Evolutionary conservation across 306 rosid genomes (phyloP).

Genomic region (Vigna hirtella): DNA sequence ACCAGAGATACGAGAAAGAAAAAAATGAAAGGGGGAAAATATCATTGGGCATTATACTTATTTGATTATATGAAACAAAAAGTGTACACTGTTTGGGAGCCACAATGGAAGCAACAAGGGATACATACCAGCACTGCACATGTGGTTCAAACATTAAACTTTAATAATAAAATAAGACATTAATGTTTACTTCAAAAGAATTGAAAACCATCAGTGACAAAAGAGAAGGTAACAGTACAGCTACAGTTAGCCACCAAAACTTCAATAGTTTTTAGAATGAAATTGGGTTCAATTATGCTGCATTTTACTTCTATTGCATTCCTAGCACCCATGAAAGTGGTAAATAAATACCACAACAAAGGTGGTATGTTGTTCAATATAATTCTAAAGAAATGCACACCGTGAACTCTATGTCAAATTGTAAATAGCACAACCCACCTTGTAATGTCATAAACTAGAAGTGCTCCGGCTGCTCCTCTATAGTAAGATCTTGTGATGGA

Average conservation of each 20-base stretch:
- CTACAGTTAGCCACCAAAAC: conserved; percentile 7
- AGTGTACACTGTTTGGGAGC: background rate
- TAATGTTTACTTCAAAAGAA: background rate
- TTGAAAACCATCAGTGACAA: conserved; percentile 10
- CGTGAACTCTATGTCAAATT: conserved; percentile 15
- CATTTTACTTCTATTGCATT: conserved; percentile 29
- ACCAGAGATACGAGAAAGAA: background rate
- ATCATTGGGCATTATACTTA: conserved; percentile 20
- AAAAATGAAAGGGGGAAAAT: background rate
- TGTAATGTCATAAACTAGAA: conserved; percentile 95
- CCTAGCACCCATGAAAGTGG: conserved; percentile 2
- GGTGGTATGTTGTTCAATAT: conserved; percentile 6
- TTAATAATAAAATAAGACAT: background rate
- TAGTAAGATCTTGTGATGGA: conserved; percentile 97
- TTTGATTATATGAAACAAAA: conserved; percentile 24
- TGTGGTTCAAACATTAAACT: conserved; percentile 5
- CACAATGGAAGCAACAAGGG: conserved; percentile 6
- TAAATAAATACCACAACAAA: conserved; percentile 4
- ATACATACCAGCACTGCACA: background rate
- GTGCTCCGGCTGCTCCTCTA: conserved; percentile 98
- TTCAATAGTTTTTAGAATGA: background rate
- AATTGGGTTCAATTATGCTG: background rate
- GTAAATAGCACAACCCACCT: conserved; percentile 59
- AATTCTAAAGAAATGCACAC: conserved; percentile 12
- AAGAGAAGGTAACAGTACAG: background rate